These are phyloP conservation scores for Arachis hypogaea DNA, from an alignment of 306 rosid genomes.

Conservation along the genomic window DNA sequence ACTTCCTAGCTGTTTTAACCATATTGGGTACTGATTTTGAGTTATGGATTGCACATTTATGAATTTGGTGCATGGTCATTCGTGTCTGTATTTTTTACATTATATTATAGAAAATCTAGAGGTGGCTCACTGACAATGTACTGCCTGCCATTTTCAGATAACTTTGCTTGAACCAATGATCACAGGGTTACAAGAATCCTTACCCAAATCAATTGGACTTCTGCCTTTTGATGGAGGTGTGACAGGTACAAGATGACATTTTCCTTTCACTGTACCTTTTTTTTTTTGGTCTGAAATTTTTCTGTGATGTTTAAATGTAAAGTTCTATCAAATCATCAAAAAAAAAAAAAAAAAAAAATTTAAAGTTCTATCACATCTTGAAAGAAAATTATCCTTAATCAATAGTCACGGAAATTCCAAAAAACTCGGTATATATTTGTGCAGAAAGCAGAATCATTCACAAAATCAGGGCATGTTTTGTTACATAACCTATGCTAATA, in stretches of 20 bases:
- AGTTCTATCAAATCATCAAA: not conserved
- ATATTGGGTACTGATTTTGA: slow-evolving; percentile 18
- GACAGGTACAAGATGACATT: slow-evolving; percentile 61
- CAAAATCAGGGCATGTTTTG: not conserved
- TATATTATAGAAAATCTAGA: not conserved
- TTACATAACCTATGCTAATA: slow-evolving; percentile 7
- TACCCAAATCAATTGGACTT: slow-evolving; percentile 93
- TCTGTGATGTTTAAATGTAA: slow-evolving; percentile 9
- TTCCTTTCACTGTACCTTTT: slow-evolving; percentile 11
- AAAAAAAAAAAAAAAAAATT: not conserved
- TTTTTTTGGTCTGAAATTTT: slow-evolving; percentile 12
- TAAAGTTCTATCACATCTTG: slow-evolving; percentile 1
- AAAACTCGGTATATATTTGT: not conserved
- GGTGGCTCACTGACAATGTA: slow-evolving; percentile 35
- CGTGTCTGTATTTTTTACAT: not conserved
- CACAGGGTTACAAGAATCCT: slow-evolving; percentile 87
- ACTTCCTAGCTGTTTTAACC: slow-evolving; percentile 5
- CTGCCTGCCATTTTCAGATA: slow-evolving; percentile 55
- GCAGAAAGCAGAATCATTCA: slow-evolving; percentile 3
- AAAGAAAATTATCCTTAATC: slow-evolving; percentile 3
- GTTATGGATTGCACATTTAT: slow-evolving; percentile 9
- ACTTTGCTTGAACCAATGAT: slow-evolving; percentile 90
- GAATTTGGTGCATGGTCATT: not conserved
- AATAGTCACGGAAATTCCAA: not conserved
- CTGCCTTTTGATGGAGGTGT: slow-evolving; percentile 98